Conservation (phyloP, 352 stramenopile species). For the Phytopythium delawarense region DNA sequence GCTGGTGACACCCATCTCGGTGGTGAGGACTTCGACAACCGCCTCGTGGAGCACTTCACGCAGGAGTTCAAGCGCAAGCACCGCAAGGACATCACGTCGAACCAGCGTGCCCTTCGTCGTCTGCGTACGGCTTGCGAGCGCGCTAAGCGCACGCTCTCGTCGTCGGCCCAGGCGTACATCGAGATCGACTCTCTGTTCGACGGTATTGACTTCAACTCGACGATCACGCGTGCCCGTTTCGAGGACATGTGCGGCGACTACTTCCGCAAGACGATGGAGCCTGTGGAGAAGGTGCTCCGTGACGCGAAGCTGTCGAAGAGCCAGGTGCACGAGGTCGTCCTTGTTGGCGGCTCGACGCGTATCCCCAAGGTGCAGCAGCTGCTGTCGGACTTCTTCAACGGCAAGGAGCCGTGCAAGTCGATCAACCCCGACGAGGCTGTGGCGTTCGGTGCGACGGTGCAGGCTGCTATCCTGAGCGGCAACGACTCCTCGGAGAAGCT, state of each 20-base stretch:
- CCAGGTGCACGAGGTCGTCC: slow-evolving; percentile 50
- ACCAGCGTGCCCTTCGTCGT: slow-evolving; percentile 91
- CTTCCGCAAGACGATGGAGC: slow-evolving; percentile 91
- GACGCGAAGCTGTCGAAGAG: slow-evolving; percentile 76
- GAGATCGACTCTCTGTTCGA: slow-evolving; percentile 95
- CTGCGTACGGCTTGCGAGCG: slow-evolving; percentile 96
- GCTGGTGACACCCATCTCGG: slow-evolving; percentile 94
- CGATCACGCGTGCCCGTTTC: slow-evolving; percentile 91
- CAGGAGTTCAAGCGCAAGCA: slow-evolving; percentile 95
- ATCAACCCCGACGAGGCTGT: slow-evolving; percentile 83
- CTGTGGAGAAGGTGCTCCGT: slow-evolving; percentile 60
- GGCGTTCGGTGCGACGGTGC: slow-evolving; percentile 64
- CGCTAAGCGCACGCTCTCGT: slow-evolving; percentile 94
- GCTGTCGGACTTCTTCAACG: slow-evolving; percentile 45
- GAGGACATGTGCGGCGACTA: slow-evolving; percentile 87
- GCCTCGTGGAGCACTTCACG: slow-evolving; percentile 93
- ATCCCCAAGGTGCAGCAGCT: slow-evolving; percentile 64
- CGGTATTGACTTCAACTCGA: slow-evolving; percentile 93
- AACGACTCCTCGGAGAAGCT: slow-evolving; percentile 86
- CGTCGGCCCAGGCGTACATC: slow-evolving; percentile 90
- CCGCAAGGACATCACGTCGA: slow-evolving; percentile 77
- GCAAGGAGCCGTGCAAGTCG: slow-evolving; percentile 62
- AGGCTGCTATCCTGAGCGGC: slow-evolving; percentile 62
- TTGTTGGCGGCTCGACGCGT: slow-evolving; percentile 54
- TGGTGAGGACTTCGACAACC: slow-evolving; percentile 95